phyloP scores from a whole-genome alignment of 371 early-diverging fungal species.

The Parasitella parasitica region DNA sequence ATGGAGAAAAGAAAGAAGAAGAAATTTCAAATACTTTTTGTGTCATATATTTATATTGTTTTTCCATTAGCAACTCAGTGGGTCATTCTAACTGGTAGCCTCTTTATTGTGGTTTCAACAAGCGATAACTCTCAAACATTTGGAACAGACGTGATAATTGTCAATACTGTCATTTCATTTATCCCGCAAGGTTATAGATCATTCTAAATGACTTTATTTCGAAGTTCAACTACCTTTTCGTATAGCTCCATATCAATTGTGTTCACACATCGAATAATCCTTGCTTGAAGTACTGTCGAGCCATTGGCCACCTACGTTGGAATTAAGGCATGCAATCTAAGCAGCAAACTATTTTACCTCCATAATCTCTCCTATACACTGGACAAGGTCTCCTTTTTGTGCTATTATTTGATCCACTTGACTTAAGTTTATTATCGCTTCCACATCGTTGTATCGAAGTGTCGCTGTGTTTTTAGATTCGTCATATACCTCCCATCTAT shows the following conservation, averaged over 20 bases:
- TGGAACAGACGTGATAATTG: background rate
- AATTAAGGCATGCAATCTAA: background rate
- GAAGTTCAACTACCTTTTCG: constrained; percentile 11
- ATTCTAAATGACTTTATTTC: constrained; percentile 2
- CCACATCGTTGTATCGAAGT: background rate
- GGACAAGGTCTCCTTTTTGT: constrained; percentile 6
- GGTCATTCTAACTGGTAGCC: background rate
- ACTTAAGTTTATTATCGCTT: background rate
- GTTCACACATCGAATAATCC: constrained; percentile 11
- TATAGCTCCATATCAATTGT: constrained; percentile 17
- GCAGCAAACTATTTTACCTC: background rate
- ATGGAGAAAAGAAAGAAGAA: background rate
- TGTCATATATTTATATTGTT: background rate
- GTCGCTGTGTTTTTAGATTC: background rate
- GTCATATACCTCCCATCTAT: constrained; percentile 11
- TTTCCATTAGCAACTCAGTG: background rate
- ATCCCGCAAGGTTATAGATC: background rate
- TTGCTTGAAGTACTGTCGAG: background rate
- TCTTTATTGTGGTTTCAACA: background rate
- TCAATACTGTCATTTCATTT: background rate
- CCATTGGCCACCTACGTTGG: background rate
- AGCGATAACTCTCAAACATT: background rate
- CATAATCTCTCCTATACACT: constrained; percentile 20
- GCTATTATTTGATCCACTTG: background rate
- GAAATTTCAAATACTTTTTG: background rate